A percentile compares a stretch with the other conserved stretches of the same genome.
Evolutionary conservation across 2,329 filamentous ascomycete species (phyloP).

Genomic region (Hypoxylon sp.): DNA sequence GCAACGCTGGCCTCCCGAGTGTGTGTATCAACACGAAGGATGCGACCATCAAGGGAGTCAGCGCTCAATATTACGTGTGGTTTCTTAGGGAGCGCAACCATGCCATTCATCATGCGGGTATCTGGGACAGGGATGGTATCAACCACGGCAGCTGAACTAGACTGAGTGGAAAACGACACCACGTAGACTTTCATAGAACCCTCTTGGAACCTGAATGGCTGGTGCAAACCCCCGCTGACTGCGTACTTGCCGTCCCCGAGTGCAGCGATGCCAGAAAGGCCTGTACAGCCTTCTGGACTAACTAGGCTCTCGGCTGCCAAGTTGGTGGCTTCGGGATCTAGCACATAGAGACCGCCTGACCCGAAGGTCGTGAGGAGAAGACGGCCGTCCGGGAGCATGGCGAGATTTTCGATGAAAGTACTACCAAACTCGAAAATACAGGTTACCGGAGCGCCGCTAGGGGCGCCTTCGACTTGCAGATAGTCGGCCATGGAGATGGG

Average conservation of each 20-base stretch:
- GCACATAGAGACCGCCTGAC: background rate
- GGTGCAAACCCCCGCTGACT: background rate
- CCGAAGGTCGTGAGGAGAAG: background rate
- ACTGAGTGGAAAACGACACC: background rate
- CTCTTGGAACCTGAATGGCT: background rate
- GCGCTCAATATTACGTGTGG: slow-evolving; percentile 40
- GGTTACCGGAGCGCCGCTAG: too few species aligned
- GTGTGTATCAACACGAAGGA: slow-evolving; percentile 40
- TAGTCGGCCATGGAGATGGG: too few species aligned
- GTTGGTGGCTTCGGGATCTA: background rate
- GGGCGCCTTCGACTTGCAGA: too few species aligned
- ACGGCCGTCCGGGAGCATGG: background rate
- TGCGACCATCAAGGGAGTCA: slow-evolving; percentile 39
- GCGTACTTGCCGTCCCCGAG: background rate
- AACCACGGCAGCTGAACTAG: slow-evolving; percentile 24
- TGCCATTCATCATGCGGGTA: slow-evolving; percentile 39
- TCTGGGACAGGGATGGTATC: slow-evolving; percentile 38
- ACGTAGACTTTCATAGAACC: background rate
- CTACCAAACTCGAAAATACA: background rate
- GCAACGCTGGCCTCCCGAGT: slow-evolving; percentile 30
- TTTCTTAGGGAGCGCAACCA: slow-evolving; percentile 38
- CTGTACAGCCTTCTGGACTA: background rate
- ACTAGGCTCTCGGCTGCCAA: background rate
- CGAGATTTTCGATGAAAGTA: background rate
- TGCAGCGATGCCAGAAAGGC: background rate